Evolutionary conservation across 2,329 filamentous ascomycete species (phyloP).

Genomic region (Colletotrichum gloeosporioides): DNA sequence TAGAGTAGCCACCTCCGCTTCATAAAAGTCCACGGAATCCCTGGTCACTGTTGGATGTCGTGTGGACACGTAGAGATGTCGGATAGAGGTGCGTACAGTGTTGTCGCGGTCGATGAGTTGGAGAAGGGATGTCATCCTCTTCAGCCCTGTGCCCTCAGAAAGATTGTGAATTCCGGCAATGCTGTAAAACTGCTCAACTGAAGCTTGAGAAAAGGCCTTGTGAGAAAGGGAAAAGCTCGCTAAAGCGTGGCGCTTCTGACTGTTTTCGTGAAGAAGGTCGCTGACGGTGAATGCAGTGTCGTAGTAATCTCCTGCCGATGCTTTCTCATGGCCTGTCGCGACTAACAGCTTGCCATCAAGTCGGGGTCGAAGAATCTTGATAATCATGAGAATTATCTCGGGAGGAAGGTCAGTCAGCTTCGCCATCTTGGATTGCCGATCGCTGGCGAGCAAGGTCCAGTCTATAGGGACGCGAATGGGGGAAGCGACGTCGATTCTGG

Average conservation of each 20-base stretch:
- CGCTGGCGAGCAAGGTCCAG: neutral
- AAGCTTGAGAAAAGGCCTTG: rapidly evolving
- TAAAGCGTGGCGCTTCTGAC: neutral
- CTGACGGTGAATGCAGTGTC: neutral
- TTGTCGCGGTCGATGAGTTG: neutral
- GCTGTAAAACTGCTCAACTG: neutral
- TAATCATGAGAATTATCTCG: neutral
- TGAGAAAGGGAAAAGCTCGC: neutral
- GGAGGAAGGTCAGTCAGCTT: neutral
- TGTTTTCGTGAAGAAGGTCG: neutral
- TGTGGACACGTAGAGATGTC: neutral
- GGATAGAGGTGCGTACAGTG: neutral
- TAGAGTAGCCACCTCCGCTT: neutral
- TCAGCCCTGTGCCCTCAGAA: rapidly evolving
- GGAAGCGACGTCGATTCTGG: neutral
- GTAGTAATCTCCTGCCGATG: neutral
- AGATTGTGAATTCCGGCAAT: neutral
- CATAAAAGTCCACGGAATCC: neutral
- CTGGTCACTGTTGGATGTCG: rapidly evolving
- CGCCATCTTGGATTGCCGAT: neutral
- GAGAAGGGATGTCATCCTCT: neutral
- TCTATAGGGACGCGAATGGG: neutral
- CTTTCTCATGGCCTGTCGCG: rapidly evolving
- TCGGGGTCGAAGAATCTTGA: neutral
- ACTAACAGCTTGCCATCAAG: neutral